Evolutionary conservation across 2,329 filamentous ascomycete species (phyloP), one percentile per base, ranked within the genome.

Genomic region (Dactylellina cionopaga): DNA sequence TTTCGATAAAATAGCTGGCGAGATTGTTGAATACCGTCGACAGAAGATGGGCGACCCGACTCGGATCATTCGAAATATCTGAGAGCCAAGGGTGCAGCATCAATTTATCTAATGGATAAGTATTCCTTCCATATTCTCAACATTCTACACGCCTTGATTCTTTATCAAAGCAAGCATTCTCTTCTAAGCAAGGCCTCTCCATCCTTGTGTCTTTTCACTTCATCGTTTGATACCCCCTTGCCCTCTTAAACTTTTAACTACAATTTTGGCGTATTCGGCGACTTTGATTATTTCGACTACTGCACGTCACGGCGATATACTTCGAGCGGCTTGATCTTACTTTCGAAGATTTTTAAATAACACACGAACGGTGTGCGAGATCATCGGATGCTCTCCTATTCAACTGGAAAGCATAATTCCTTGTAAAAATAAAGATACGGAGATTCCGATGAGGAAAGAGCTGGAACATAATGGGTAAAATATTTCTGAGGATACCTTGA

Each of bases 21-120:
- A 86, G 60, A 90, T 92, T 76, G 84, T 90, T 78, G 84, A 87
- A 75, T 90, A 88, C 79, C 87, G 89, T 77, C 83, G 86, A 74
- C 84, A 84, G 60, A 90, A 91, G 77, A 82, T 88, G 25, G 85
- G 84, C 75, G 89, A 91, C 80, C 82, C 83, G 74, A 86, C 85
- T 76, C 88, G 87, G 81, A 83, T 90, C 51, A 81, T 91, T 46
- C 49, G 49, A 55, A 47, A 66, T 33, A 25, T 73, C 27, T 59
- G 13, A 62, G 10, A 43, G 9, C 37, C 51, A 41, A 41, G 15
- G 49, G 13, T 27, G 10, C 19, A 15, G 29, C 27, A 22, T 3
- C 37, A 19, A 39, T n/a, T 46, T 2, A 2, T 51, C 37, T 43
- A 22, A 44, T 47, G 54, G 60, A 54, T 73, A 73, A 66, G 60